phyloP scores from a whole-genome alignment of 116 monocot genomes.

The Trichopus zeylanicus region DNA sequence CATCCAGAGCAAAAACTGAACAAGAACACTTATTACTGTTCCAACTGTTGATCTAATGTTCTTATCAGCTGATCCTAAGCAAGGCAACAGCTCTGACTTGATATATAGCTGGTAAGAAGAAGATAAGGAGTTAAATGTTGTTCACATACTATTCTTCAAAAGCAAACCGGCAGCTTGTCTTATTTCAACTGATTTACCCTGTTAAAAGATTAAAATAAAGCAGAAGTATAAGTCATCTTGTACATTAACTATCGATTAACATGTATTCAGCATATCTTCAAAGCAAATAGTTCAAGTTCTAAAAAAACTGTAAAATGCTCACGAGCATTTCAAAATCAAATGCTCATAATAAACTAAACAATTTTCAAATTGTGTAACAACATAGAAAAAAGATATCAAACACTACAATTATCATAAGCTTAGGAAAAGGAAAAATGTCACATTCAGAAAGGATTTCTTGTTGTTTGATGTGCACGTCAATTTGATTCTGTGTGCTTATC shows the following conservation, averaged over 20 bases:
- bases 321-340: neutral
- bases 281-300: neutral
- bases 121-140: slow-evolving; percentile 47
- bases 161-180: slow-evolving; percentile 93
- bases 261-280: neutral
- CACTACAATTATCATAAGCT: no score
- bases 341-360: no score
- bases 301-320: neutral
- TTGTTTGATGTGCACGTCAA: no score
- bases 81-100: slow-evolving; percentile 71
- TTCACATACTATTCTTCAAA: slow-evolving; percentile 76
- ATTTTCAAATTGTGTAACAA: no score
- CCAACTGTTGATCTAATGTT: slow-evolving; percentile 88
- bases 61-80: slow-evolving; percentile 76
- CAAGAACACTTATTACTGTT: slow-evolving; percentile 81
- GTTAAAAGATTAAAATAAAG: slow-evolving; percentile 8
- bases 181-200: slow-evolving; percentile 77
- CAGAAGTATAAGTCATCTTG: neutral
- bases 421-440: no score
- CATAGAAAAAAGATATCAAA: no score
- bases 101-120: slow-evolving; percentile 72
- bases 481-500: no score
- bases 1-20: slow-evolving; percentile 89
- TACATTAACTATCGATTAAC: neutral
- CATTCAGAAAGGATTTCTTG: no score